Conservation (phyloP, 768 basidiomycete genomes). For the Coprinopsis cinerea region DNA sequence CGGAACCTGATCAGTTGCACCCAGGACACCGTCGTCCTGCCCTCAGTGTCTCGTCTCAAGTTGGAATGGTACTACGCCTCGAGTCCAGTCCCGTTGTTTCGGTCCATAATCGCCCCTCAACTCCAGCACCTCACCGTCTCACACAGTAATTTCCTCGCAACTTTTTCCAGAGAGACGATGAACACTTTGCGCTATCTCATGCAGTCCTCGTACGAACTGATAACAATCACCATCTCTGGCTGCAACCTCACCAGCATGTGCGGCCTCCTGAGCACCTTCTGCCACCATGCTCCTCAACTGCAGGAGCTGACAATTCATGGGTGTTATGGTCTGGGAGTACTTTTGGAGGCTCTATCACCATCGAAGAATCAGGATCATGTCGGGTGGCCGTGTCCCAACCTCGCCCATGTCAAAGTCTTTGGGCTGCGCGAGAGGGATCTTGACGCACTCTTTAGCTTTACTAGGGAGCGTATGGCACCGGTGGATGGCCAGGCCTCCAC, state of each 20-base stretch:
- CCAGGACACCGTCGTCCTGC: slow-evolving; percentile 14
- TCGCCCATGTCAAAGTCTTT: slow-evolving; percentile 11
- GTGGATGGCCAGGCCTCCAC: background rate
- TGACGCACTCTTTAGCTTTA: background rate
- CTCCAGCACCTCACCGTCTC: slow-evolving; percentile 12
- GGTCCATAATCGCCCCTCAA: slow-evolving; percentile 14
- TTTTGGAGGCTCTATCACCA: slow-evolving; percentile 13
- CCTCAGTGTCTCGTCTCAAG: slow-evolving; percentile 11
- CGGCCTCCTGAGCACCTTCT: slow-evolving; percentile 9
- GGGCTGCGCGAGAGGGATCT: slow-evolving; percentile 12
- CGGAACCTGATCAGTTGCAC: slow-evolving; percentile 9
- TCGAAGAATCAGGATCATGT: background rate
- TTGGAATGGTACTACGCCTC: slow-evolving; percentile 16
- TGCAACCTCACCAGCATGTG: slow-evolving; percentile 11
- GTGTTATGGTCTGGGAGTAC: slow-evolving; percentile 11
- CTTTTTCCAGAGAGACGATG: slow-evolving; percentile 7
- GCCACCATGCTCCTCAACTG: slow-evolving; percentile 9
- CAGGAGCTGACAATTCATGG: slow-evolving; percentile 10
- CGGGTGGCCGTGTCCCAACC: slow-evolving; percentile 15
- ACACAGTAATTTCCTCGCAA: slow-evolving; percentile 9
- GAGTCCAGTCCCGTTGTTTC: slow-evolving; percentile 14
- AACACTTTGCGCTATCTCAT: slow-evolving; percentile 12
- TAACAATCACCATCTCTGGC: slow-evolving; percentile 11
- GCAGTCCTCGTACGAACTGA: slow-evolving; percentile 13
- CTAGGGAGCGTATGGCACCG: background rate